Base-by-base conservation (phyloP, 192 early-diverging fungal genomes). In the Chytriomyces confervae region DNA sequence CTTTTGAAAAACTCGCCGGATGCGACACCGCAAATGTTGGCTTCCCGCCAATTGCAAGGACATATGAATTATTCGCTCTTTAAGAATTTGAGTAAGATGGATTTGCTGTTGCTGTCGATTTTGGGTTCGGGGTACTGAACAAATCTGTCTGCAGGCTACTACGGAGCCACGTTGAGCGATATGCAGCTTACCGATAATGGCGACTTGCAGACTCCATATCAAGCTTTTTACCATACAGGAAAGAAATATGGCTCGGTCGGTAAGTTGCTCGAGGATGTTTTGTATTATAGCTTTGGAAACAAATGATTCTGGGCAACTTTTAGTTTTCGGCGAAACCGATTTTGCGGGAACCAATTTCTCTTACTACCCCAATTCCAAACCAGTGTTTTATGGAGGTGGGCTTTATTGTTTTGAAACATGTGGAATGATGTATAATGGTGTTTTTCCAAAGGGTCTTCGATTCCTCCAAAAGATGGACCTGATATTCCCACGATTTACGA, bases 251-350 rank as follows among this genome's bases (percentile, higher is more conserved):
- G 6, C 63, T 27, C 16, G 16, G 57, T 60, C 16, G 20, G 57
- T 60, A 20, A 60, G 57, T 60, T 60, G 16, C 57, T 20, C 20
- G 16, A 16, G 20, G 3, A n/a, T 60, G 0, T 60, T 60, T 16
- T 27, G 24, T 27, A 27, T 0, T 27, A 27, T 27, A 27, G 24
- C 24, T 27, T 27, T 27, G 24, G 24, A 27, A 27, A 27, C 57
- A 60, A 16, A 60, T 60, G 5, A 0, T 60, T 60, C 13, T n/a
- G 20, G 20, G 27, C 18, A 65, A n/a, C 27, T 24, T 65, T 65
- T 49, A 49, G 69, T 20, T 27, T 71, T 74, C 62, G 72, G 72
- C 3, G 29, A 74, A 74, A 74, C 72, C 16, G 62, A 62, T 24
- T 18, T n/a, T 16, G n/a, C 29, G 13, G 53, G 13, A 4, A 74